Base-by-base conservation (phyloP, 768 basidiomycete species). In the Lentinula raphanica region DNA sequence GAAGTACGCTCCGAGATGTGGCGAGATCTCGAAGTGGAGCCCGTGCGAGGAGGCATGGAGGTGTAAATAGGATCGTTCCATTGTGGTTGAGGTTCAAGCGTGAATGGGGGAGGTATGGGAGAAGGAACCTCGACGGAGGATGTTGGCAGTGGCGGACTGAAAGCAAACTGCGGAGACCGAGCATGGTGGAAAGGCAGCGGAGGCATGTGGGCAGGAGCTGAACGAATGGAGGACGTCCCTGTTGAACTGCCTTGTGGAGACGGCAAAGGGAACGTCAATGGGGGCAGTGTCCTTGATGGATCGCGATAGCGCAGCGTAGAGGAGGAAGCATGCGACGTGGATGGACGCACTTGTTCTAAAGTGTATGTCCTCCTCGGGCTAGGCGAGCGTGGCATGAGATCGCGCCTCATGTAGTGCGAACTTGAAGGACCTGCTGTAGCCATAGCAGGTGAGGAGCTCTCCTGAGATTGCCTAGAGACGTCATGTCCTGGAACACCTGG, bases 21-120 rank as follows among this genome's bases (percentile, higher is more conserved):
- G 25, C 13, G 23, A 12, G 45, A 46, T 31, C 45, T 19, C 8
- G 45, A 13, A 25, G 28, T 36, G 12, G 56, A 27, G 8, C 56
- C 56, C n/a, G 29, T 60, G 38, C 63, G 55, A 5, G n/a, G n/a
- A n/a, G 75, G 72, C 60, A 67, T 63, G 8, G 76, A 66, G 25
- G 67, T 58, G 65, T 77, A 79, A 0, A 74, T 65, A 2, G 72
- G 68, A 40, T 70, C 73, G 57, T 85, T 81, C 86, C 87, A 88
- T 53, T 82, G 85, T 1, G 86, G 87, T 54, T 71, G 73, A 2
- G 87, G 88, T 66, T 88, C 84, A 3, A 90, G 71, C 9, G 84
- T 81, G 65, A 83, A 87, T 2, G 87, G 88, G 15, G 86, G 80
- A 15, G 79, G 76, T 56, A 79, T 68, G 57, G 66, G 63, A 54